Conservation (phyloP, 192 early-diverging fungal species). For the Linnemannia exigua region DNA sequence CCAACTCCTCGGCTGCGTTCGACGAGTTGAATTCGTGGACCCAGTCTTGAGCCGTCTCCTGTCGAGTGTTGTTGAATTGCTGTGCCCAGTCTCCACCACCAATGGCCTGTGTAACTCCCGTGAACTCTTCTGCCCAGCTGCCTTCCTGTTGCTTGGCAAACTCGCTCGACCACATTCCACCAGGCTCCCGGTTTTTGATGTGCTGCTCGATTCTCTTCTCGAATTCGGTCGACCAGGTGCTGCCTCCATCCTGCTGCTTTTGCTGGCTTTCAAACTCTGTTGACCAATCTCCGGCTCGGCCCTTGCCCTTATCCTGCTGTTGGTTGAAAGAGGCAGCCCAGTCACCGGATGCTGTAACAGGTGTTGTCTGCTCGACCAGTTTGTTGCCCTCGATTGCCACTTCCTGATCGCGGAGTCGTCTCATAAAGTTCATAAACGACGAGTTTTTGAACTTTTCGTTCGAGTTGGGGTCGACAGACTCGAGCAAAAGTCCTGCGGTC, state of each 20-base stretch:
- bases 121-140: constrained; percentile 74
- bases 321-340: constrained; percentile 53
- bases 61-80: constrained; percentile 53
- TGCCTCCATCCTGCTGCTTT: constrained; percentile 52
- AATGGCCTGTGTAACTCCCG: constrained; percentile 56
- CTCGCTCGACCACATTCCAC: constrained; percentile 68
- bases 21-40: constrained; percentile 66
- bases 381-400: constrained; percentile 92
- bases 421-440: constrained; percentile 94
- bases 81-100: constrained; percentile 65
- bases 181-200: constrained; percentile 62
- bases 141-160: constrained; percentile 69
- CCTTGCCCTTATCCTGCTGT: constrained; percentile 46
- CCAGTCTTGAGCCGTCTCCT: constrained; percentile 38
- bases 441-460: constrained; percentile 97
- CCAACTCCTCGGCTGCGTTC: constrained; percentile 53
- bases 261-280: constrained; percentile 42
- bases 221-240: constrained; percentile 83
- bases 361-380: constrained; percentile 73
- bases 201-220: constrained; percentile 68
- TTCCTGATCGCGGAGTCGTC: constrained; percentile 89
- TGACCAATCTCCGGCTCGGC: constrained; percentile 42
- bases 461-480: constrained; percentile 76
- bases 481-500: constrained; percentile 86
- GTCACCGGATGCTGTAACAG: constrained; percentile 29